Evolutionary conservation across 2,329 filamentous ascomycete genomes (phyloP), one percentile per base, ranked within the genome.

Genomic region (Pezicula radicicola): DNA sequence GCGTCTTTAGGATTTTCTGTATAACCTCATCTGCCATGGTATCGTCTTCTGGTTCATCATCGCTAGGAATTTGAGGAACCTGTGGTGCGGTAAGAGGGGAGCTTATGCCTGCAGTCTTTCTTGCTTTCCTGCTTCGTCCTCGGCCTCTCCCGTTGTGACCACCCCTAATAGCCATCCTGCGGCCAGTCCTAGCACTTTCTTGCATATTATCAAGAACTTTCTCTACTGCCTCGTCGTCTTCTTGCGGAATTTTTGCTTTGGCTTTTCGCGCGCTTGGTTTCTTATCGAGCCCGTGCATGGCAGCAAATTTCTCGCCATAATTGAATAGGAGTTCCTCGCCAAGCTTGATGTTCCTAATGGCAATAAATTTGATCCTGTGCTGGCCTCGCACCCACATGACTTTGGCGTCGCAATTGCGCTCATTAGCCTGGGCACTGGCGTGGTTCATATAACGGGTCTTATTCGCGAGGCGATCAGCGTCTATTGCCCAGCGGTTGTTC

Each of bases 381-480:
- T 89, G 85, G 21, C 86, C 85, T 60, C 90, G 89, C 52, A 90
- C 89, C 47, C 89, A 81, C 15, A 87, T 68, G 49, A 90, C 85
- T 52, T 81, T 80, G 2, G 88, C 80, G 57, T 85, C 83, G 63
- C 85, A 84, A 49, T 87, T 88, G 65, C 57, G 73, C 33, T 79
- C 75, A 2, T 78, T 74, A 15, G 85, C 83, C 59, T 91, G 73
- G 45, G 76, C 74, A 1, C 77, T 76, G 13, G 87, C 85, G 61
- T 93, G 88, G 67, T 95, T 94, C 67, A 94, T 90, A 69, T 91
- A 94, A 4, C 90, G 83, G 44, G 87, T 85, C 57, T 92, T 84
- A 66, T 93, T 94, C 46, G 89, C 89, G 57, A 87, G 87, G 40
- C 84, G 83, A 18, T 87, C 88, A 6, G 85, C 85, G 64, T 94